These are phyloP conservation scores for Claviceps sp. DNA, from an alignment of 2,329 filamentous ascomycete species.

Conservation along the genomic window DNA sequence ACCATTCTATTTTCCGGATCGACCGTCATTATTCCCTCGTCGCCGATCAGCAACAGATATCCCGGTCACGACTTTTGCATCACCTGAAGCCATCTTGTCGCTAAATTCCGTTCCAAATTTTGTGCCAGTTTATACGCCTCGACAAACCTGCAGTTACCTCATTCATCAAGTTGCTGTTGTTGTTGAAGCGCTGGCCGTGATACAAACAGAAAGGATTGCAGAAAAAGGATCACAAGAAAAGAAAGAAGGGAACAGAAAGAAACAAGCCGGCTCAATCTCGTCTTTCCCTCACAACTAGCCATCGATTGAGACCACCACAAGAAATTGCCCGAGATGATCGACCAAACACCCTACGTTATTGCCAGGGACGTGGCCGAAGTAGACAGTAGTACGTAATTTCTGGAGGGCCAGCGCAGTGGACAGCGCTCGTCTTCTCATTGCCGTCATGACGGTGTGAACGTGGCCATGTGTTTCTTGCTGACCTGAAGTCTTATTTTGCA, in stretches of 20 bases:
- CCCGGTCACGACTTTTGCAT: constrained; percentile 5
- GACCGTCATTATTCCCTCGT: not conserved
- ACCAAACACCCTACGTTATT: constrained; percentile 6
- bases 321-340: constrained; percentile 4
- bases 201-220: not conserved
- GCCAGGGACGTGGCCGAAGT: constrained; percentile 19
- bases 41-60: not conserved
- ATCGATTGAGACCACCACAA: not conserved
- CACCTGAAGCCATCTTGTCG: not conserved
- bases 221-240: not conserved
- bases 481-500: constrained; percentile 2
- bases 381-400: constrained; percentile 14
- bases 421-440: too few relatives aligned
- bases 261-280: not conserved
- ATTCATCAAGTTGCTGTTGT: not conserved
- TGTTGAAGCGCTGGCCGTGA: not conserved
- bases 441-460: too few relatives aligned
- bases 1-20: not conserved
- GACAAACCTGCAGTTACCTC: not conserved
- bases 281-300: not conserved
- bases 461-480: not conserved
- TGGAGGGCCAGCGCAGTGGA: not conserved
- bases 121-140: not conserved
- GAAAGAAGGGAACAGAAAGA: not conserved
- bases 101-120: not conserved